Evolutionary conservation across 805 yeast species (phyloP), one percentile per base, ranked within the genome.

Genomic region (Tetrapisispora pingtungensis): DNA sequence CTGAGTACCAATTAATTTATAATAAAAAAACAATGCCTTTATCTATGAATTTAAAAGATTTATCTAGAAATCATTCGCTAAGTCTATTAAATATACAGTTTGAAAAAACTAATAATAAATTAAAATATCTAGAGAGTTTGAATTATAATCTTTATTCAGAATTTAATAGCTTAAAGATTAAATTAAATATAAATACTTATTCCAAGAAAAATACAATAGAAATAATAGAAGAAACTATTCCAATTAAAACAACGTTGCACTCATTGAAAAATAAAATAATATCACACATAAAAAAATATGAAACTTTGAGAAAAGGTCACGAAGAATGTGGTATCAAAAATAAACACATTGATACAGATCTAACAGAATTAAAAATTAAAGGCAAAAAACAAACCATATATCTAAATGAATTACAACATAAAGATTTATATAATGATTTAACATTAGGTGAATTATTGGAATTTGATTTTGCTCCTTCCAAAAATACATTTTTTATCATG

Each of bases 381-480:
- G 59, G 59, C 7, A 50, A 48, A 28, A 50, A 47, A 22, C 45
- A 47, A 7, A 51, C 50, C 17, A 47, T 49, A 3, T 43, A 36
- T 30, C 40, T 56, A 20, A 41, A 49, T 32, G 50, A 43, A 20
- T 51, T 42, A 12, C 41, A 48, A 20, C 37, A 37, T 17, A 43
- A 45, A 10, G 51, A 51, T 28, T 26, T 52, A 4, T 48, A 53
- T 36, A 49, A 57, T n/a, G 53, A 51, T 19, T 18, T 49, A 33
- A 53, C 60, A 2, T 37, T 66, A 3, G 44, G 57, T 3, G 58
- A 62, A 17, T 42, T 64, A 4, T 36, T 66, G 14, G 52, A 59
- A 2, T 45, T 62, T 19, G 68, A 64, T 47, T 57, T 56, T 33
- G 57, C 62, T 0, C 69, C 70, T 2, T 51, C 52, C 17, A 55